Evolutionary conservation across 2,329 filamentous ascomycete species (phyloP), one percentile per base, ranked within the genome.

Genomic region (Emergomyces pasteurianus): DNA sequence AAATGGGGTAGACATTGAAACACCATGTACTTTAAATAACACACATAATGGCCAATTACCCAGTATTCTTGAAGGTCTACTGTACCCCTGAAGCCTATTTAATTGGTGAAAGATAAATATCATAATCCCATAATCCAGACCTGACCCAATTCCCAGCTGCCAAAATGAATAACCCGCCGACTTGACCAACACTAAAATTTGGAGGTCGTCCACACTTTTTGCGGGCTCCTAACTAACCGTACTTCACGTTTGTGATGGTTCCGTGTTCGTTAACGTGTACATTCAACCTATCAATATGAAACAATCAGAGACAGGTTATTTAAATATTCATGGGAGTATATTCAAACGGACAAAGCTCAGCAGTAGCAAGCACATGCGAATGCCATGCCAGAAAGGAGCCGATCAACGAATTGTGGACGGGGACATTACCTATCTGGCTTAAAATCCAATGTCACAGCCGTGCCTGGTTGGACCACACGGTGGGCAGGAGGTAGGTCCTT

Each of bases 401-500:
- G 31, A 58, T 46, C 12, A 59, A 49, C 21, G 14, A 53, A 42
- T 28, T n/a, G 40, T 23, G 55, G 31, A 21, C 21, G n/a, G 49
- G 49, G 16, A n/a, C 40, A 38, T 46, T 68, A 78, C 77, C 77
- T 69, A 3, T 79, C 71, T 4, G 75, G 73, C 2, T 70, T 70
- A 63, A 74, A 69, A 61, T 80, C 78, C 70, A 73, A 71, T 1
- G 77, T 75, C 61, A 67, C 67, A 64, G 73, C 69, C 9, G 70
- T 66, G 14, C 69, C 73, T 0, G 72, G 75, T 59, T 73, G 72
- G 36, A 79, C 59, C 16, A 80, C 71, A 3, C 78, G 74, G 63
- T 79, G 77, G 21, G 69, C 64, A 55, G 75, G 58, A 1, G 78
- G 78, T 3, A 80, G 71, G 50, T 79, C 78, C 59, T 73, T 73